These are phyloP conservation scores for Xylariales sp. DNA, from an alignment of 2,329 filamentous ascomycete genomes.

Conservation along the genomic window DNA sequence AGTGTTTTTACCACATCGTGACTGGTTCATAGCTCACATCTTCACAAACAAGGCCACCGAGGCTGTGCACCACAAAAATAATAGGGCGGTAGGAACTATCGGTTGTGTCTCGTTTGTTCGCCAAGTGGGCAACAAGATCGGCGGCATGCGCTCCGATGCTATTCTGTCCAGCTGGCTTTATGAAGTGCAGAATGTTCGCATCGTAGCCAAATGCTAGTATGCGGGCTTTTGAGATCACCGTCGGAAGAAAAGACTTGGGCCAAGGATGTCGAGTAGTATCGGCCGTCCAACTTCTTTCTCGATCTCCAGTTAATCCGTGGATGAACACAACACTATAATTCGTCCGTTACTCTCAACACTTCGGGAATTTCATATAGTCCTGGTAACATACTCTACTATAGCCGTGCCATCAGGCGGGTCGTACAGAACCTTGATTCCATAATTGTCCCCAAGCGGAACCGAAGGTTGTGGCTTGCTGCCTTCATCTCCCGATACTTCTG, in stretches of 20 bases:
- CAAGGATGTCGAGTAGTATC: constrained; percentile 46
- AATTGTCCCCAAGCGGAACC: too few species aligned
- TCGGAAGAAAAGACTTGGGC: constrained; percentile 51
- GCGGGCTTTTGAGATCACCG: constrained; percentile 48
- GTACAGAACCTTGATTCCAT: too few species aligned
- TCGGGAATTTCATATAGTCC: too few species aligned
- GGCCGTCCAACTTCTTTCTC: constrained; percentile 54
- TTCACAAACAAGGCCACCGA: constrained; percentile 56
- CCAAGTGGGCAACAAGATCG: neutral
- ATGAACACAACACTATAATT: constrained; percentile 46
- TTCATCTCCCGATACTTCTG: too few species aligned
- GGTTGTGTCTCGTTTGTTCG: too few species aligned
- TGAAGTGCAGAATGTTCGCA: constrained; percentile 43
- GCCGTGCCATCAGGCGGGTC: too few species aligned
- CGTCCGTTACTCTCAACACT: too few species aligned
- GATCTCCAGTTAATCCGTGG: constrained; percentile 56
- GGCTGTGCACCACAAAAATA: constrained; percentile 54
- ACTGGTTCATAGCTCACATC: constrained; percentile 25
- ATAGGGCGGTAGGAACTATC: constrained; percentile 45
- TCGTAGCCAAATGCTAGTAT: constrained; percentile 57
- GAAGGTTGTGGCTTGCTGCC: too few species aligned
- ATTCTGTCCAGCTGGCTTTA: neutral
- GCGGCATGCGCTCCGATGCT: neutral
- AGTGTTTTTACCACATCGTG: too few species aligned
- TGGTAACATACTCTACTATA: too few species aligned